Base-by-base conservation (phyloP, 176 grass and related monocot genomes). In the Zoysia japonica region DNA sequence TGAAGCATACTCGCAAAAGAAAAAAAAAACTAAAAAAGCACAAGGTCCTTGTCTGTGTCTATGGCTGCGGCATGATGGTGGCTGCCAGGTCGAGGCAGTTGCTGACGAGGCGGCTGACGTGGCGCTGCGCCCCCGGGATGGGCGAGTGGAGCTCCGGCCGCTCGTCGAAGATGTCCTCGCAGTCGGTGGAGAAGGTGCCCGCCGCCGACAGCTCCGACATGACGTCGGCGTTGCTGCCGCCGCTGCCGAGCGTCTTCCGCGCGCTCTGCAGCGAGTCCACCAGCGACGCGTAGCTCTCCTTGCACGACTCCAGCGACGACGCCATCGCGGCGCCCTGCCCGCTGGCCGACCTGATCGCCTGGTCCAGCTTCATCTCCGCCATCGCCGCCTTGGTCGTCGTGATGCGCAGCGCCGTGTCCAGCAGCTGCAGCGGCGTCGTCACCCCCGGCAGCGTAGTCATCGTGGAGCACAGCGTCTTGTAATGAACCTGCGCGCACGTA, bases 31-130 rank as follows among this genome's bases (percentile, higher is more conserved):
- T 0, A 28, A 28, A 28, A 28, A 28, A 28, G 28, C 28, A 28
- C 28, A 28, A 28, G 28, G 28, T 28, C 28, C 28, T 28, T 28
- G 28, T 28, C 28, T 28, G 28, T 28, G 28, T 28, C 67, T 69
- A 78, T 15, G 47, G 56, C 20, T 65, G 43, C 41, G 74, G 49
- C 84, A 56, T 76, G 47, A 91, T 81, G 77, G 52, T 72, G 51
- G 89, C 16, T n/a, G 89, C 89, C 51, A 91, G 57, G 60, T 87
- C 85, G 52, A 91, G 73, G 67, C 85, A 87, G 81, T 87, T 87
- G 81, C 53, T 87, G 77, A 91, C 77, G 66, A 91, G 85, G 51
- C 85, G 85, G 46, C 9, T 56, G 77, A 91, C 5, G 46, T 85
- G 85, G 61, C 61, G 61, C 81, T 82, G 77, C 19, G 68, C 52